phyloP scores from a whole-genome alignment of 495 filamentous ascomycete genomes.

The Penicillium cataractarum region DNA sequence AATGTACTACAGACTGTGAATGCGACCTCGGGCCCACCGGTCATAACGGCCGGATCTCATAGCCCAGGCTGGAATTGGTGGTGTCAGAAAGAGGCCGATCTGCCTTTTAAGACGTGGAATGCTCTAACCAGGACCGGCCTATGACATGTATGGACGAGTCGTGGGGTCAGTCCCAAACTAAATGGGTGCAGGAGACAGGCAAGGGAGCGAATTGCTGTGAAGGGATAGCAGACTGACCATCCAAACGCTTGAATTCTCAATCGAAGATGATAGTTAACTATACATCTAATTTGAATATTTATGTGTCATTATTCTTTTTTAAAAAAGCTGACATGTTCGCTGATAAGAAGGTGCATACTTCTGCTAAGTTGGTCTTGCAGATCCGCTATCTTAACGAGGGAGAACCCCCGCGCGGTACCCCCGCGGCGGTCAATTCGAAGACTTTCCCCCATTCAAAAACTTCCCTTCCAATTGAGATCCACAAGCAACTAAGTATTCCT shows the following conservation, averaged over 20 bases:
- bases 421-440: neutral
- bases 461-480: no score
- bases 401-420: no score
- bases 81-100: neutral
- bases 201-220: neutral
- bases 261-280: neutral
- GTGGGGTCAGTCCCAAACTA: neutral
- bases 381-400: no score
- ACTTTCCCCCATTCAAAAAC: neutral
- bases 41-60: neutral
- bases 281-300: no score
- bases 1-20: neutral
- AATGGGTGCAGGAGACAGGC: neutral
- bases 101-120: neutral
- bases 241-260: neutral
- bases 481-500: neutral
- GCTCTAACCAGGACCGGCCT: neutral
- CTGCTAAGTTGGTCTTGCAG: no score
- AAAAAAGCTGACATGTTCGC: no score
- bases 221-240: neutral
- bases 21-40: neutral
- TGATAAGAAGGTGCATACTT: no score
- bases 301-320: no score
- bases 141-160: neutral
- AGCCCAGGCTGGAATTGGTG: no score